These are phyloP conservation scores for Cyberlindnera suaveolens DNA, from an alignment of 805 yeast genomes.

Conservation along the genomic window DNA sequence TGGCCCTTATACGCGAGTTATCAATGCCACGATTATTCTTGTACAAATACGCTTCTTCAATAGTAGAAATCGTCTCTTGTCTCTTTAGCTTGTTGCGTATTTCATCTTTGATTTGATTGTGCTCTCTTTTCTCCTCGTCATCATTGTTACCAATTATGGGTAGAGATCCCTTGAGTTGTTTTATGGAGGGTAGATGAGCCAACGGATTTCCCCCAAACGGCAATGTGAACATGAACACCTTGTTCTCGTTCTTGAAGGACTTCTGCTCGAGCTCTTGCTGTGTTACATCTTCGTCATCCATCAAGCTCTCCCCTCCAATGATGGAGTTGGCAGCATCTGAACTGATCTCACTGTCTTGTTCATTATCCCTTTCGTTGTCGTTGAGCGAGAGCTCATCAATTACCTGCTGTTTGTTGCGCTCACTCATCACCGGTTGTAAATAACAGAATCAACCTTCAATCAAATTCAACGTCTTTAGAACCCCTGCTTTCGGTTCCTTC, in stretches of 20 bases:
- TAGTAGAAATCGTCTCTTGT: conserved; percentile 51
- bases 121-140: conserved; percentile 8
- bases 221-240: conserved; percentile 31
- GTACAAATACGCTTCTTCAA: conserved; percentile 58
- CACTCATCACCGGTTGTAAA: neutral
- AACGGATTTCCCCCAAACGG: conserved; percentile 32
- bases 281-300: conserved; percentile 9
- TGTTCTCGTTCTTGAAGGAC: conserved; percentile 21
- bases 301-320: conserved; percentile 41
- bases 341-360: neutral
- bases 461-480: neutral
- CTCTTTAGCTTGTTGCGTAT: conserved; percentile 33
- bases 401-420: neutral
- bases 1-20: conserved; percentile 63
- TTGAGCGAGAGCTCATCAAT: neutral
- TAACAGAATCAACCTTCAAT: conserved; percentile 1
- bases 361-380: neutral
- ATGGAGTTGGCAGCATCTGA: conserved; percentile 10
- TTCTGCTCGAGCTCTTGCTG: conserved; percentile 13
- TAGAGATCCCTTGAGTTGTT: conserved; percentile 9
- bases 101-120: conserved; percentile 13
- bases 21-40: conserved; percentile 48
- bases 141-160: conserved; percentile 18
- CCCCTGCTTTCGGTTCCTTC: too few species aligned
- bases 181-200: conserved; percentile 20